Conservation (phyloP, 768 basidiomycete species). For the Boletus rubroflammeus region DNA sequence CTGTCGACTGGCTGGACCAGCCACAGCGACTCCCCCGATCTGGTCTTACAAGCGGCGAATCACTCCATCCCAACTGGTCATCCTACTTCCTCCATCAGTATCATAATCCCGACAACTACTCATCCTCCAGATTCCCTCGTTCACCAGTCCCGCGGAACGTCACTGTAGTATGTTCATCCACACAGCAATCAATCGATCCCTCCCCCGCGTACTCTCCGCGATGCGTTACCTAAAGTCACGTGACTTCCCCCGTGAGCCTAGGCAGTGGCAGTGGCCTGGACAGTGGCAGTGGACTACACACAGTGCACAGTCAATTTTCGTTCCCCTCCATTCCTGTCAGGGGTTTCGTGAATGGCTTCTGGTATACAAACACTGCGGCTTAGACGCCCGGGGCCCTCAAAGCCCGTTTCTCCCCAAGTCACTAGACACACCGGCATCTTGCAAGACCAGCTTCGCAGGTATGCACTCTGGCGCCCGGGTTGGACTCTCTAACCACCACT, state of each 20-base stretch:
- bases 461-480: constrained; percentile 7
- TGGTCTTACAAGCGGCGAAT: constrained; percentile 27
- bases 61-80: constrained; percentile 17
- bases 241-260: not conserved
- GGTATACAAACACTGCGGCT: constrained; percentile 50
- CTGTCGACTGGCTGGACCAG: constrained; percentile 19
- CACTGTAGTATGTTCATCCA: not conserved
- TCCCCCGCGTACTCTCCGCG: constrained; percentile 1
- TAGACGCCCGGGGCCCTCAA: constrained; percentile 39
- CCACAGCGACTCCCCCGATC: constrained; percentile 32
- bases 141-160: not conserved
- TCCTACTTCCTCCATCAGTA: constrained; percentile 7
- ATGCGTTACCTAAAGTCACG: constrained; percentile 4
- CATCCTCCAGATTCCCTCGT: not conserved
- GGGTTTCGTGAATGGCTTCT: constrained; percentile 35
- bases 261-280: too few relatives aligned
- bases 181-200: not conserved
- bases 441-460: constrained; percentile 80
- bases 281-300: too few relatives aligned
- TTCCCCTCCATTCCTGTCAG: not conserved
- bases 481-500: constrained; percentile 6
- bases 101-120: not conserved
- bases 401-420: constrained; percentile 27
- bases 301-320: not conserved
- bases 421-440: constrained; percentile 64